A percentile compares a stretch with the other conserved stretches of the same genome.
These are phyloP conservation scores for Musa schizocarpa DNA, from an alignment of 176 grass and related monocot genomes.

Conservation along the genomic window DNA sequence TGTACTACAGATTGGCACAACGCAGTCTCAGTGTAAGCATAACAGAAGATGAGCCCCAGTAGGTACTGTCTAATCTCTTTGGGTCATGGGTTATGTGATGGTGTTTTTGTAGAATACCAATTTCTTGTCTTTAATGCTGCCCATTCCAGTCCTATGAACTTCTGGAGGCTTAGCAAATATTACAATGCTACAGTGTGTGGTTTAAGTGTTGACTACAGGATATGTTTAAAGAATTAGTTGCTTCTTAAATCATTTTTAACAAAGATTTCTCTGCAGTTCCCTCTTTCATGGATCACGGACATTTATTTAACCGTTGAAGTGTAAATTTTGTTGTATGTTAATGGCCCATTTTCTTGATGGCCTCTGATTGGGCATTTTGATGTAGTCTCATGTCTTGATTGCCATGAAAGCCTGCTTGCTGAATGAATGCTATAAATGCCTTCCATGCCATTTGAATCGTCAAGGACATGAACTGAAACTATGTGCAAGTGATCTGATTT, in stretches of 20 bases:
- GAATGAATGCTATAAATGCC: neutral
- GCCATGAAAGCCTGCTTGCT: neutral
- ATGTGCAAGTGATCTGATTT: neutral
- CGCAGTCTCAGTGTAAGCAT: slow-evolving; percentile 62
- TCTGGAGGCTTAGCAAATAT: slow-evolving; percentile 17
- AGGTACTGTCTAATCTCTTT: slow-evolving; percentile 21
- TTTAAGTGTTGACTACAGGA: slow-evolving; percentile 24
- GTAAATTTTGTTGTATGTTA: neutral
- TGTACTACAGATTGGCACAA: slow-evolving; percentile 85
- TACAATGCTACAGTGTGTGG: slow-evolving; percentile 3
- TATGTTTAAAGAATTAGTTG: neutral
- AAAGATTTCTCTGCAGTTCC: neutral
- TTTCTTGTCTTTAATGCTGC: slow-evolving; percentile 19
- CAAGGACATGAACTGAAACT: neutral
- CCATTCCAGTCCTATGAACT: slow-evolving; percentile 2
- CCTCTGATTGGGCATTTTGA: neutral
- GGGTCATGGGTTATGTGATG: neutral
- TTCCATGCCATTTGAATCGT: neutral
- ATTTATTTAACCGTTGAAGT: neutral
- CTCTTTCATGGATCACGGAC: neutral
- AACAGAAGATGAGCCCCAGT: slow-evolving; percentile 63
- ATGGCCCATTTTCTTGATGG: neutral
- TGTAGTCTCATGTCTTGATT: neutral
- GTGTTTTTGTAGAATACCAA: slow-evolving; percentile 15
- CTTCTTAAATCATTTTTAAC: slow-evolving; percentile 14